These are phyloP conservation scores for Alnus rubra DNA, from an alignment of 306 rosid genomes.

Conservation along the genomic window DNA sequence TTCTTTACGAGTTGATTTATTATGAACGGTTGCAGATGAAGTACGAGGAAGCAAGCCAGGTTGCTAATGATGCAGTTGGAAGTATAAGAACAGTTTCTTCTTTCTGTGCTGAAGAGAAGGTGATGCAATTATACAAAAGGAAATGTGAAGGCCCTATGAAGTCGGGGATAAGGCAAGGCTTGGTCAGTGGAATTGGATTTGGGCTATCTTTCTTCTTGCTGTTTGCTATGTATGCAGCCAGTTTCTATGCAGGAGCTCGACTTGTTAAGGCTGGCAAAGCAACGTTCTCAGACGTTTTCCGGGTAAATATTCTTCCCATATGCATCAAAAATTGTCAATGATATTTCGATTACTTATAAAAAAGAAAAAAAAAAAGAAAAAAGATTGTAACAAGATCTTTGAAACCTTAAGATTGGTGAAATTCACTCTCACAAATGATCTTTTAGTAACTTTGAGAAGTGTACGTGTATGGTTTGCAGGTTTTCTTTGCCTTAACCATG, in stretches of 20 bases:
- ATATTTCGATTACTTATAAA: too few relatives aligned
- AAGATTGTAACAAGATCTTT: neutral
- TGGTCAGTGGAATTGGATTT: constrained; percentile 52
- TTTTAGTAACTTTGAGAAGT: neutral
- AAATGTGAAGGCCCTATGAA: constrained; percentile 61
- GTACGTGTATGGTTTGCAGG: constrained; percentile 27
- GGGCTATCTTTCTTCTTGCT: constrained; percentile 58
- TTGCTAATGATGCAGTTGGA: constrained; percentile 61
- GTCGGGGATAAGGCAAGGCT: constrained; percentile 49
- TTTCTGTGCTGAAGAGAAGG: constrained; percentile 70
- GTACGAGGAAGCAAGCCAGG: constrained; percentile 73
- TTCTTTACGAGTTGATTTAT: neutral
- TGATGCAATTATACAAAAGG: constrained; percentile 46
- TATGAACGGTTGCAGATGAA: constrained; percentile 36
- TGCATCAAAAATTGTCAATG: neutral
- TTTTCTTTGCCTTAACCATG: constrained; percentile 47
- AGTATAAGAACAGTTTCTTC: constrained; percentile 66
- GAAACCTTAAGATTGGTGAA: neutral
- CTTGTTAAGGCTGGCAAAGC: constrained; percentile 49
- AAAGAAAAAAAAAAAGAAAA: too few relatives aligned
- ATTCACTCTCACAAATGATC: neutral
- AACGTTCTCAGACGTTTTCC: constrained; percentile 55
- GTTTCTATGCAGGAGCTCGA: constrained; percentile 62
- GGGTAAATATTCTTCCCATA: constrained; percentile 35
- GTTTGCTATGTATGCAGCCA: constrained; percentile 45